phyloP scores from a whole-genome alignment of 208 protist genomes.

The Trypanosoma congolense region DNA sequence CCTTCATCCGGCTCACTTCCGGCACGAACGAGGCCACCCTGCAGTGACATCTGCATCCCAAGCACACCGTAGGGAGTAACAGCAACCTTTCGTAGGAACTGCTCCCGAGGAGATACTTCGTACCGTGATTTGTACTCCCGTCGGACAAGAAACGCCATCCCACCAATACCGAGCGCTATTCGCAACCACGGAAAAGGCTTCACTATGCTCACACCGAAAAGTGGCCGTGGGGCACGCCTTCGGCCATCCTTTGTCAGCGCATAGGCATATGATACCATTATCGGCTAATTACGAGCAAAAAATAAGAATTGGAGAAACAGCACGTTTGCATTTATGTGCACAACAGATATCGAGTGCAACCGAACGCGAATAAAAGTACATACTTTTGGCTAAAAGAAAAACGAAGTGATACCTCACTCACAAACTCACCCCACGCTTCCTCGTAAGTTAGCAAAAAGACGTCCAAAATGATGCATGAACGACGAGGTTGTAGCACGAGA shows the following conservation, averaged over 20 bases:
- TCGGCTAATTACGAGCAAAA: slow-evolving; percentile 8
- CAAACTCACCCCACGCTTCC: too few species aligned
- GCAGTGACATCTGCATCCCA: slow-evolving; percentile 73
- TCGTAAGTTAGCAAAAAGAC: too few species aligned
- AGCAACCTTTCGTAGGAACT: slow-evolving; percentile 72
- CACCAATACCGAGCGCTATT: slow-evolving; percentile 35
- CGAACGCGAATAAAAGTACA: too few species aligned
- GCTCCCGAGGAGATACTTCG: slow-evolving; percentile 55
- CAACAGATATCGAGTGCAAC: slow-evolving; percentile 10
- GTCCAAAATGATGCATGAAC: too few species aligned
- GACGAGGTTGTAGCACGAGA: too few species aligned
- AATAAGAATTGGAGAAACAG: slow-evolving; percentile 13
- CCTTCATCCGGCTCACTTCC: slow-evolving; percentile 52
- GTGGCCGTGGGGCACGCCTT: slow-evolving; percentile 59
- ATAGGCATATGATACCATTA: slow-evolving; percentile 39
- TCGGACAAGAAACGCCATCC: slow-evolving; percentile 39
- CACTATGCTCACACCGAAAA: slow-evolving; percentile 58
- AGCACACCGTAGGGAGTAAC: slow-evolving; percentile 81
- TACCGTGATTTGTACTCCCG: slow-evolving; percentile 29
- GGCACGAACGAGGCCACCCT: slow-evolving; percentile 47
- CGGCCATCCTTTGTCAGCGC: slow-evolving; percentile 65
- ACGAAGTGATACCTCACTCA: too few species aligned
- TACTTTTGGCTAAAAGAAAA: too few species aligned
- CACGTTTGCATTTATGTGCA: not conserved
- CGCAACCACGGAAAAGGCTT: slow-evolving; percentile 74